Evolutionary conservation across 140 eudicot species (phyloP), one percentile per base, ranked within the genome.

Genomic region (Cichorium intybus): DNA sequence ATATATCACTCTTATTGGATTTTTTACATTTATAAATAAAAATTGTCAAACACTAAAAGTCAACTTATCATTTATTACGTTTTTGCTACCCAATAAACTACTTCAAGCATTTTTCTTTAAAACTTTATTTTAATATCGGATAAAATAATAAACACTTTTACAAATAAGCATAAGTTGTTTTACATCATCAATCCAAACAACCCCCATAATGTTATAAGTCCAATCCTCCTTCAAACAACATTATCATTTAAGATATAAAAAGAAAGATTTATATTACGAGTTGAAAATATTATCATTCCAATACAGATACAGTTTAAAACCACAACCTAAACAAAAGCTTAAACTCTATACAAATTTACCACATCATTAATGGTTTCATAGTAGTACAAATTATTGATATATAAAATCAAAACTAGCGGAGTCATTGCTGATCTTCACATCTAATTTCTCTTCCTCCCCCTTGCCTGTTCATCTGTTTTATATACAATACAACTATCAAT

Each of bases 401-500:
- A 6, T 54, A 15, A 72, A 52, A 51, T 37, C 45, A 37, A n/a
- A 64, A 48, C 51, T 22, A 31, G 12, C 47, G 50, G 24, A 73
- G 43, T 56, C 21, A 74, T 65, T 26, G 50, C 50, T 66, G 61
- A 59, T 61, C 33, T 39, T 75, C 79, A 67, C 75, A 37, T 67
- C 43, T 60, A 53, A 59, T 39, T 41, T 75, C 50, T 41, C 33
- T 72, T 43, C 46, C 75, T 27, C 57, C 73, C 14, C 46, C 79
- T 66, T 66, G 63, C 63, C 33, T 67, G 9, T 39, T 75, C 64
- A 67, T 67, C 75, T 75, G 49, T 26, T 26, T 23, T 10, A 20
- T 11, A n/a, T 35, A 10, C 22, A 21, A 12, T 35, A 58, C 8
- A 18, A 58, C 2, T 29, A 31, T 58, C 48, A 58, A 29, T 56